A percentile compares a stretch with the other conserved stretches of the same genome.
Evolutionary conservation across 495 filamentous ascomycete genomes (phyloP).

Genomic region (Haplographium delicatum): DNA sequence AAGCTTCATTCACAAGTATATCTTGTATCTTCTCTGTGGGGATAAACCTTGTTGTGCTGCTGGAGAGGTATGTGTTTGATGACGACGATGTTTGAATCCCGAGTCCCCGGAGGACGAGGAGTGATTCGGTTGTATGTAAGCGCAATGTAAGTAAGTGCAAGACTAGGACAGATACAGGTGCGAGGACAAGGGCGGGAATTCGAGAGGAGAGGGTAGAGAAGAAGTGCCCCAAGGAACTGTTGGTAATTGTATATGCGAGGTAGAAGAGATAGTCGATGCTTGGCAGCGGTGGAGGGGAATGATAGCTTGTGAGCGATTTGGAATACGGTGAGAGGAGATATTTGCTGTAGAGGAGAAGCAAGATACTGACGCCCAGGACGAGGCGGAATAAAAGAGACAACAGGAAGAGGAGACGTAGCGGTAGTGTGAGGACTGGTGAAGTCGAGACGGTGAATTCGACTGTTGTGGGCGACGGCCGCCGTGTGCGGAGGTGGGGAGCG

Average conservation of each 20-base stretch:
- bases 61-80: slow-evolving; percentile 55
- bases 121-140: slow-evolving; percentile 65
- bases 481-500: slow-evolving; percentile 52
- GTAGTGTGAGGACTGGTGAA: slow-evolving; percentile 48
- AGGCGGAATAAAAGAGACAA: slow-evolving; percentile 31
- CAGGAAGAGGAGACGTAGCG: slow-evolving; percentile 37
- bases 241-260: slow-evolving; percentile 4
- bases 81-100: slow-evolving; percentile 84
- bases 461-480: slow-evolving; percentile 80
- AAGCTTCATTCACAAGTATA: slow-evolving; percentile 92
- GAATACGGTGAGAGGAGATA: slow-evolving; percentile 25
- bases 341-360: slow-evolving; percentile 38
- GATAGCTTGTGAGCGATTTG: not conserved
- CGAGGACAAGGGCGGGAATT: slow-evolving; percentile 10
- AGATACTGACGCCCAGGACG: slow-evolving; percentile 35
- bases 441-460: slow-evolving; percentile 82
- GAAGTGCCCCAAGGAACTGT: slow-evolving; percentile 6
- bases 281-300: slow-evolving; percentile 6
- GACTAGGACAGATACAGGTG: slow-evolving; percentile 10
- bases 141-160: slow-evolving; percentile 35
- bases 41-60: slow-evolving; percentile 77
- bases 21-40: slow-evolving; percentile 88
- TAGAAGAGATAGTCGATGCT: slow-evolving; percentile 11
- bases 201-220: slow-evolving; percentile 1
- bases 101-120: slow-evolving; percentile 82